Evolutionary conservation across 2,329 filamentous ascomycete genomes (phyloP), one percentile per base, ranked within the genome.

Genomic region (Aspergillaceae sp.): DNA sequence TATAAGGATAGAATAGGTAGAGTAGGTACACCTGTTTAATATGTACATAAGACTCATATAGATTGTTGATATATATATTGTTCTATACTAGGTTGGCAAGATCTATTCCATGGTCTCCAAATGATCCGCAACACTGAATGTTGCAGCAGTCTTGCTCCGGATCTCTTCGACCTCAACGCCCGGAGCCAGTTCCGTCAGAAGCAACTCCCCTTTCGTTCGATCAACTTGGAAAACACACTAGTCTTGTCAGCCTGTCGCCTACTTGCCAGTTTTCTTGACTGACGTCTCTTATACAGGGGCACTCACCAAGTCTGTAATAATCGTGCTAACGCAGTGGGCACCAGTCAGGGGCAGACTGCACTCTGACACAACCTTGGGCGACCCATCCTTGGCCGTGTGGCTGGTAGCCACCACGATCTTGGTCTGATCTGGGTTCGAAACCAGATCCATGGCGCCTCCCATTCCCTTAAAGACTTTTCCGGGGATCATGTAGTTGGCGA

Each of bases 401-500:
- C 84, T 82, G 2, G 82, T 86, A 0, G 82, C 78, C 3, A 86
- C 81, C 4, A 86, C 80, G 54, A 86, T 83, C 73, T 84, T 86
- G 53, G 83, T 86, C 57, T 76, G 74, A 54, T 83, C 79, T 0
- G 83, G 83, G 65, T 86, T 85, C 34, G 79, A 82, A 7, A 86
- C 81, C 5, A 86, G 69, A 61, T 86, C 83, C 83, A 86, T 86
- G 11, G 83, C 83, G 29, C 83, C 83, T 50, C 87, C 87, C 82
- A 94, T 92, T 11, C 87, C 87, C 74, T 92, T 92, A 68, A 89
- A 64, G 7, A 87, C 80, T 67, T 91, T 92, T 27, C 87, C 87
- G 0, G 87, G 87, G 51, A 94, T 85, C 84, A 92, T 92, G 74
- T 87, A 94, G 68, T 92, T 92, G 40, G 87, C 87, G 44, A 94